Evolutionary conservation across 352 stramenopile species (phyloP).

Genomic region (Globisporangium uncinulatum): DNA sequence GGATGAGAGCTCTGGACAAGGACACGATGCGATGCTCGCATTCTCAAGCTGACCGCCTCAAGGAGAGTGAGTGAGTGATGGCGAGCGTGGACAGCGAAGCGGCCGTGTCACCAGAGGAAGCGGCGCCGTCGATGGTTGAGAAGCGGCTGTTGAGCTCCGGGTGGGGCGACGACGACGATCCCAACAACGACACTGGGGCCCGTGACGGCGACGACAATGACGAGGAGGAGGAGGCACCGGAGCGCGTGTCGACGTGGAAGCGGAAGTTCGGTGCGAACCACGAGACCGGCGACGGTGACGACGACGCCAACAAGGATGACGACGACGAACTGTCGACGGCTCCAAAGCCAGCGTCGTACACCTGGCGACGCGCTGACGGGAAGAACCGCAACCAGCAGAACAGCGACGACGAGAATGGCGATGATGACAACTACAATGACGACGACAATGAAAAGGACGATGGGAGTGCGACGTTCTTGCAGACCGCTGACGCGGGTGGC

Average conservation of each 20-base stretch:
- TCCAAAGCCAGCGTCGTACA: slow-evolving; percentile 29
- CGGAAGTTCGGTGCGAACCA: slow-evolving; percentile 1
- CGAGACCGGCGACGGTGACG: slow-evolving; percentile 8
- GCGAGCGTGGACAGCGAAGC: background rate
- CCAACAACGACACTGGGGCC: slow-evolving; percentile 4
- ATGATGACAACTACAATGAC: slow-evolving; percentile 21
- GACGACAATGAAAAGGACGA: slow-evolving; percentile 23
- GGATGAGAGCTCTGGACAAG: no score
- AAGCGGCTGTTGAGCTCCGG: slow-evolving; percentile 17
- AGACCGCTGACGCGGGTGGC: background rate
- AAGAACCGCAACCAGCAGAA: slow-evolving; percentile 21
- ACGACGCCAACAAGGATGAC: slow-evolving; percentile 9
- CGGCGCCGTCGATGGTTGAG: slow-evolving; percentile 5
- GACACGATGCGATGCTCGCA: no score
- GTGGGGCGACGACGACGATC: slow-evolving; percentile 19
- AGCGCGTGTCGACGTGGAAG: slow-evolving; percentile 5
- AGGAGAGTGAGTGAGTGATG: background rate
- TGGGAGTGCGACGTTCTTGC: slow-evolving; percentile 4
- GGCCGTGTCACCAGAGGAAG: background rate
- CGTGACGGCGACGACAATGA: background rate
- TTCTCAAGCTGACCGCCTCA: no score
- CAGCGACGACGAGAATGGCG: slow-evolving; percentile 22
- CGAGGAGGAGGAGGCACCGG: slow-evolving; percentile 8
- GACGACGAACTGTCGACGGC: slow-evolving; percentile 2
- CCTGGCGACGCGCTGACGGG: slow-evolving; percentile 59